A percentile compares a stretch with the other conserved stretches of the same genome.
Conservation (phyloP, 192 early-diverging fungal species). For the Spizellomyces punctatus region DNA sequence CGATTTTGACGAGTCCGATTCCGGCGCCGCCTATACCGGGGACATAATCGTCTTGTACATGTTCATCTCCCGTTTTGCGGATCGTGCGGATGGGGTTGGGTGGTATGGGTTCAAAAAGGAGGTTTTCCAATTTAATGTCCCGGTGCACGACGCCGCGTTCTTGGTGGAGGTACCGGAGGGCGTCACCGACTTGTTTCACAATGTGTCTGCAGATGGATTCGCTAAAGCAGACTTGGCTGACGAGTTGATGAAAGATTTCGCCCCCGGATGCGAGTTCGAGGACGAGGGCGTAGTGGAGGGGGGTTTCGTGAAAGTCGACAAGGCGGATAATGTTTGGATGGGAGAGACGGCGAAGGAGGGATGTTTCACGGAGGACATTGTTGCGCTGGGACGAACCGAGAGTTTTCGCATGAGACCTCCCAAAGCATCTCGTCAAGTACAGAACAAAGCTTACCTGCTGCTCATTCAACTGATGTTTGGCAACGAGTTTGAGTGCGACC, state of each 20-base stretch:
- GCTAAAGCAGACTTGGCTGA: slow-evolving; percentile 78
- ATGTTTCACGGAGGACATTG: slow-evolving; percentile 85
- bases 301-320: slow-evolving; percentile 75
- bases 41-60: slow-evolving; percentile 74
- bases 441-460: slow-evolving; percentile 56
- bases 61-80: slow-evolving; percentile 55
- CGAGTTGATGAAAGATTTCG: slow-evolving; percentile 88
- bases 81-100: background rate
- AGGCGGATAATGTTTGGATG: slow-evolving; percentile 79
- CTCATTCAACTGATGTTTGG: slow-evolving; percentile 71
- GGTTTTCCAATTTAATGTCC: slow-evolving; percentile 94
- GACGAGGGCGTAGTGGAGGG: slow-evolving; percentile 74
- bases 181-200: slow-evolving; percentile 84
- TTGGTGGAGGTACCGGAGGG: slow-evolving; percentile 81
- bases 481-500: slow-evolving; percentile 85
- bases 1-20: slow-evolving; percentile 82
- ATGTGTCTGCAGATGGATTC: slow-evolving; percentile 79
- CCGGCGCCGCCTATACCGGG: slow-evolving; percentile 77
- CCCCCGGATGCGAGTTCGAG: slow-evolving; percentile 86
- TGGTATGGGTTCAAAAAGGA: slow-evolving; percentile 40
- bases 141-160: slow-evolving; percentile 57
- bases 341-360: slow-evolving; percentile 78
- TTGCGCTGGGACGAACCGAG: slow-evolving; percentile 70
- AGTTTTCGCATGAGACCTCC: too few species aligned
- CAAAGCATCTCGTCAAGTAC: background rate